Conservation (phyloP, 2,329 filamentous ascomycete species). For the Phyllosticta citriasiana region DNA sequence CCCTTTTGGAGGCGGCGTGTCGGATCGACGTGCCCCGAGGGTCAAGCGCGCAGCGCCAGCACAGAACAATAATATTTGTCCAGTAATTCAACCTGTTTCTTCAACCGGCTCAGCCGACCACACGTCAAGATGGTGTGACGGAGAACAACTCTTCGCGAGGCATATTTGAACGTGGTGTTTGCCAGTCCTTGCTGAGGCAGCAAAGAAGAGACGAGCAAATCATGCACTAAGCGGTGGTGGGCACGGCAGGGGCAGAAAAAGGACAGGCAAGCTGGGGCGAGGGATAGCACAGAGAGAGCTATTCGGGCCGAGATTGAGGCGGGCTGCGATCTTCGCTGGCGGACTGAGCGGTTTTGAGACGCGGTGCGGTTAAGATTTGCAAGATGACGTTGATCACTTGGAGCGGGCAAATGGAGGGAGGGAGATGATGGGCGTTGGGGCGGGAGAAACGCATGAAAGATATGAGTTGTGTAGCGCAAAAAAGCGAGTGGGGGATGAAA, state of each 20-base stretch:
- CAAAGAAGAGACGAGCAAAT: background rate
- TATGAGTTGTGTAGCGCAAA: background rate
- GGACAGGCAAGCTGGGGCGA: conserved; percentile 1
- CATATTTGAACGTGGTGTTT: background rate
- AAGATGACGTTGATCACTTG: background rate
- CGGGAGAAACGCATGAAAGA: background rate
- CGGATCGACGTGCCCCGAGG: background rate
- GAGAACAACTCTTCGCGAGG: too few species aligned
- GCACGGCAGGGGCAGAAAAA: background rate
- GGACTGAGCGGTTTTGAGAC: conserved; percentile 2
- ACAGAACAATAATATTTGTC: background rate
- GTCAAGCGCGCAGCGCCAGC: background rate
- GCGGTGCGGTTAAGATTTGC: conserved; percentile 7
- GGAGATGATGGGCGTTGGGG: background rate
- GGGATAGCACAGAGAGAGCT: background rate
- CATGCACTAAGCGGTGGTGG: background rate
- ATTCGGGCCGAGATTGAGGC: conserved; percentile 10
- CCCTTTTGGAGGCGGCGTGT: background rate
- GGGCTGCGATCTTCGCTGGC: conserved; percentile 9
- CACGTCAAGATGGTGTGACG: too few species aligned
- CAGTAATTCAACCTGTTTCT: background rate
- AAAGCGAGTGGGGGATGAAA: background rate
- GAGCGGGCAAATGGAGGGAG: background rate
- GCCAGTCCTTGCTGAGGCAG: background rate
- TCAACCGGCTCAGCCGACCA: too few species aligned